Conservation (phyloP, 2,329 filamentous ascomycete genomes). For the Botrytis hyacinthi region DNA sequence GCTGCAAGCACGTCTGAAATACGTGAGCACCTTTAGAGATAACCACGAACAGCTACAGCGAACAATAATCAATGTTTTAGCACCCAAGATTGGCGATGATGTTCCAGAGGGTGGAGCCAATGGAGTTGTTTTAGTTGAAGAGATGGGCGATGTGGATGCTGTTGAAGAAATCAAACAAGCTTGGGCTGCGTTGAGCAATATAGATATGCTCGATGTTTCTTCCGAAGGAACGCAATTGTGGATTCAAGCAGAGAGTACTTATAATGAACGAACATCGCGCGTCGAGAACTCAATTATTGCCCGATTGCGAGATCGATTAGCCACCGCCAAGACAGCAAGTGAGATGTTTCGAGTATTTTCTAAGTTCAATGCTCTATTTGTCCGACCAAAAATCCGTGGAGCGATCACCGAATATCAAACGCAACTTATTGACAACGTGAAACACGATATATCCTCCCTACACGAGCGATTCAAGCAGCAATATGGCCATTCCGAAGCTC, state of each 20-base stretch:
- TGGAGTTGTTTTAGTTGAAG: constrained; percentile 74
- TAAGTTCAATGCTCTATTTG: constrained; percentile 98
- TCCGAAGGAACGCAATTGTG: constrained; percentile 86
- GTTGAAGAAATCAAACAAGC: constrained; percentile 95
- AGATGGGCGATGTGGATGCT: constrained; percentile 95
- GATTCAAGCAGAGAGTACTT: constrained; percentile 90
- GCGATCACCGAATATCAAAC: constrained; percentile 98
- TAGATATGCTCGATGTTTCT: constrained; percentile 91
- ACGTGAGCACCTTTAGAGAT: constrained; percentile 90
- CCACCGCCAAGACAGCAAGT: constrained; percentile 93
- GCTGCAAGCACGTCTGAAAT: constrained; percentile 86
- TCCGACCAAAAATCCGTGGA: constrained; percentile 97
- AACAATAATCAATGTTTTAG: constrained; percentile 96
- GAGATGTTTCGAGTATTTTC: constrained; percentile 99
- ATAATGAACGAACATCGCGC: constrained; percentile 94
- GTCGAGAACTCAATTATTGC: constrained; percentile 99
- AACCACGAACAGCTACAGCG: constrained; percentile 97
- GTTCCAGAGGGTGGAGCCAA: constrained; percentile 54
- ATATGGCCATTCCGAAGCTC: constrained; percentile 95
- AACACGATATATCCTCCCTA: constrained; percentile 86
- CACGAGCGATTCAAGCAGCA: constrained; percentile 99
- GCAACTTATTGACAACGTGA: constrained; percentile 96
- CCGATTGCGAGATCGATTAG: constrained; percentile 83
- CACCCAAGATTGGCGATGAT: constrained; percentile 63
- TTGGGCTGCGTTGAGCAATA: constrained; percentile 89